Evolutionary conservation across 2,329 filamentous ascomycete species (phyloP).

Genomic region (Fusarium burgessii): DNA sequence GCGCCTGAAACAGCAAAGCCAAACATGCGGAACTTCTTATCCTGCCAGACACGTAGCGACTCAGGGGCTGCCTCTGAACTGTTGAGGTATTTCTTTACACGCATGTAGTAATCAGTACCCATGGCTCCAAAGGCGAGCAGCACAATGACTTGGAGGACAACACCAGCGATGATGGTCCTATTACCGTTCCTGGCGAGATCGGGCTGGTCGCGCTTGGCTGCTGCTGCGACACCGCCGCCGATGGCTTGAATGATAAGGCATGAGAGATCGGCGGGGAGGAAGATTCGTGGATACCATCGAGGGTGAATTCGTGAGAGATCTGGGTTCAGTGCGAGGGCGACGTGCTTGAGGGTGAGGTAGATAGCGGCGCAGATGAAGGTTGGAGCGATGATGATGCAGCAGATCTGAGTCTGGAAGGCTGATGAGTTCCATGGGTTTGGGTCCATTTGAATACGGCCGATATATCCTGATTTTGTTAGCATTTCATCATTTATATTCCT

Average conservation of each 20-base stretch:
- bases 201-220: conserved; percentile 55
- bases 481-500: neutral
- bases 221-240: conserved; percentile 67
- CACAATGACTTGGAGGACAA: conserved; percentile 66
- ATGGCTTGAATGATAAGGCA: conserved; percentile 70
- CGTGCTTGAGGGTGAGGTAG: conserved; percentile 73
- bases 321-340: conserved; percentile 62
- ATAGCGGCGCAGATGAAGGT: conserved; percentile 72
- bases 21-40: conserved; percentile 59
- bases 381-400: conserved; percentile 69
- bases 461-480: conserved; percentile 59
- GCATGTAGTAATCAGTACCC: conserved; percentile 59
- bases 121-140: conserved; percentile 59
- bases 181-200: conserved; percentile 60
- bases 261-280: conserved; percentile 69
- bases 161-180: conserved; percentile 65
- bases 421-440: conserved; percentile 65
- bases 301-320: conserved; percentile 64
- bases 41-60: conserved; percentile 56
- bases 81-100: conserved; percentile 56
- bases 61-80: conserved; percentile 47
- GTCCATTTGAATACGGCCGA: conserved; percentile 63
- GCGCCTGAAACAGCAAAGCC: conserved; percentile 58
- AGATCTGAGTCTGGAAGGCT: conserved; percentile 70
- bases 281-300: conserved; percentile 66